These are phyloP conservation scores for Mikania micrantha DNA, from an alignment of 129 eudicot species.

Conservation along the genomic window DNA sequence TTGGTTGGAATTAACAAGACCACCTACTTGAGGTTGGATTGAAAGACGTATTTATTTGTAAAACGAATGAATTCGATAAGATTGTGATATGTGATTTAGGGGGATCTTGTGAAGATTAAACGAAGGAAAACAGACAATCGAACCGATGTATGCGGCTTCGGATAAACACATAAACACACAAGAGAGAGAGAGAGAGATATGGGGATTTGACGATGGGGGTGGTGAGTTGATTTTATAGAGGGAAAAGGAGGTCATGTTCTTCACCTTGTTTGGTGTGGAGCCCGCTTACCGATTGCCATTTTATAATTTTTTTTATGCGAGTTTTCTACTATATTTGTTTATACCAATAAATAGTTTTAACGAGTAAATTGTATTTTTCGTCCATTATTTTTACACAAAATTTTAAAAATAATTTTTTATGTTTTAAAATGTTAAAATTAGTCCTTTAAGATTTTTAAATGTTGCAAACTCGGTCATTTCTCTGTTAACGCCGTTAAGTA, in stretches of 20 bases:
- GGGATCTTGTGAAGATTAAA: background rate
- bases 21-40: background rate
- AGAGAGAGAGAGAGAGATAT: background rate
- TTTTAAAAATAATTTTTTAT: too few relatives aligned
- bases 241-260: background rate
- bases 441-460: too few relatives aligned
- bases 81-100: background rate
- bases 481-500: too few relatives aligned
- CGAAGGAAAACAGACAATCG: conserved; percentile 10
- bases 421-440: too few relatives aligned
- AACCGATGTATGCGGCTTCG: conserved; percentile 12
- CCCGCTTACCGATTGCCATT: too few relatives aligned
- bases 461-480: too few relatives aligned
- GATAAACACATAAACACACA: conserved; percentile 1
- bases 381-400: too few relatives aligned
- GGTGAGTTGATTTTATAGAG: conserved; percentile 28
- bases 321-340: too few relatives aligned
- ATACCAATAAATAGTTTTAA: too few relatives aligned
- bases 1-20: background rate
- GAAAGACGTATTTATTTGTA: background rate
- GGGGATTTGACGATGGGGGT: conserved; percentile 37
- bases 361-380: too few relatives aligned
- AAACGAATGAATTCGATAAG: background rate
- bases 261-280: background rate
- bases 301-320: too few relatives aligned